A percentile compares a stretch with the other conserved stretches of the same genome.
Evolutionary conservation across 2,329 filamentous ascomycete genomes (phyloP).

Genomic region (Botrytis medusae): DNA sequence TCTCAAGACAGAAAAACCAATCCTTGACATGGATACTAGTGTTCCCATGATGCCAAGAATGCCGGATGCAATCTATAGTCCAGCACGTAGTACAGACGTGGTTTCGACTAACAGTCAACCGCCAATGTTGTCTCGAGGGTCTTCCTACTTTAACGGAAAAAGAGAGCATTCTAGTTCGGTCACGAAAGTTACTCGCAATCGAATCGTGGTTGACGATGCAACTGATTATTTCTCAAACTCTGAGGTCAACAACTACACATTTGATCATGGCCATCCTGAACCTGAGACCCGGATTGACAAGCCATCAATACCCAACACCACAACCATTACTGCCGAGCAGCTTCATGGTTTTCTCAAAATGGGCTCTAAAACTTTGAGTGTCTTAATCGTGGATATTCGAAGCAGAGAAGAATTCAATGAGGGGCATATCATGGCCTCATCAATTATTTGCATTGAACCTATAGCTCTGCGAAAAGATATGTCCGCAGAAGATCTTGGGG

Average conservation of each 20-base stretch:
- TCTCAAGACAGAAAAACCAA: conserved; percentile 27
- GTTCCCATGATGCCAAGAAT: conserved; percentile 37
- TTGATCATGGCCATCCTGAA: conserved; percentile 18
- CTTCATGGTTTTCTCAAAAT: conserved; percentile 68
- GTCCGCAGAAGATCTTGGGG: conserved; percentile 60
- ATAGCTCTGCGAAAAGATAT: conserved; percentile 68
- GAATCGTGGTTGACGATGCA: conserved; percentile 27
- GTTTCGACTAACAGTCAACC: conserved; percentile 31
- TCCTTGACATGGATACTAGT: conserved; percentile 32
- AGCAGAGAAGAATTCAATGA: conserved; percentile 77
- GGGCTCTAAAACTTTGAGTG: conserved; percentile 52
- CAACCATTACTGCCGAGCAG: conserved; percentile 53
- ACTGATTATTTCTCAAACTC: conserved; percentile 33
- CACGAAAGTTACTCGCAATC: conserved; percentile 32
- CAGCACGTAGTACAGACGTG: conserved; percentile 36
- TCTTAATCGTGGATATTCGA: conserved; percentile 85
- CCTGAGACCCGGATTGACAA: background rate
- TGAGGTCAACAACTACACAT: conserved; percentile 21
- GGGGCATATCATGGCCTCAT: conserved; percentile 82
- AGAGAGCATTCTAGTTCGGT: conserved; percentile 34
- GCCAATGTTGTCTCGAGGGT: conserved; percentile 33
- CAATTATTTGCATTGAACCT: conserved; percentile 88
- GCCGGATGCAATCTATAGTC: conserved; percentile 42
- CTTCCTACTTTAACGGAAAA: conserved; percentile 32
- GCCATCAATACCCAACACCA: conserved; percentile 28